Base-by-base conservation (phyloP, 108 stramenopile species). In the Skeletonema tropicum region DNA sequence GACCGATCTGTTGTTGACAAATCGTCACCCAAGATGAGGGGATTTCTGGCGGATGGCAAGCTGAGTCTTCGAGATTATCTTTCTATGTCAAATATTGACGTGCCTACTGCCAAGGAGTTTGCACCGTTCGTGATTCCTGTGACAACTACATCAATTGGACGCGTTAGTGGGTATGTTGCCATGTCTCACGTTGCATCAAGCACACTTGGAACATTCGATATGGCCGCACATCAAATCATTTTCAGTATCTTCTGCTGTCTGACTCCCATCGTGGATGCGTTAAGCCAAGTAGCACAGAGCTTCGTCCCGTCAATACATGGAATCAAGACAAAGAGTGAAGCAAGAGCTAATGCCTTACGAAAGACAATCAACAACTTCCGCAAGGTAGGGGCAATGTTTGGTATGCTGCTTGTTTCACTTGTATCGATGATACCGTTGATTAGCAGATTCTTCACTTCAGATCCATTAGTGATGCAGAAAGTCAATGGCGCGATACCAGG, bases 211-310 rank as follows among this genome's bases (percentile, higher is more conserved):
- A 83, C 83, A 10, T 45, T 85, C 10, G 75, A 75, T 59, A 92
- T 92, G 91, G 91, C 87, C 3, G 88, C 88, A 1, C 86, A 91
- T 45, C 88, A 89, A 65, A 80, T 92, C 21, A 84, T 89, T 45
- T 68, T 89, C 48, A 83, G 84, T 30, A 48, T 92, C 3, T 89
- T 92, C 57, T 89, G 86, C 74, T 85, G 87, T 66, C 66, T 92
- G 15, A 77, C 76, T 60, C 91, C 91, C 17, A 81, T 92, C 59
- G 88, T 86, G 4, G 91, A 92, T 57, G 85, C 88, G 6, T 64
- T 92, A 60, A 83, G 76, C 57, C 76, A 89, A 38, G 89, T 88
- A 5, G 91, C 88, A 8, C 91, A 92, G 57, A 87, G 84, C 67
- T 89, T 92, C 68, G 64, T 92, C 21, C 91, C 91, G 1, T 65